Evolutionary conservation across 2,329 filamentous ascomycete species (phyloP), one percentile per base, ranked within the genome.

Genomic region (Paraphaeosphaeria sporulosa): DNA sequence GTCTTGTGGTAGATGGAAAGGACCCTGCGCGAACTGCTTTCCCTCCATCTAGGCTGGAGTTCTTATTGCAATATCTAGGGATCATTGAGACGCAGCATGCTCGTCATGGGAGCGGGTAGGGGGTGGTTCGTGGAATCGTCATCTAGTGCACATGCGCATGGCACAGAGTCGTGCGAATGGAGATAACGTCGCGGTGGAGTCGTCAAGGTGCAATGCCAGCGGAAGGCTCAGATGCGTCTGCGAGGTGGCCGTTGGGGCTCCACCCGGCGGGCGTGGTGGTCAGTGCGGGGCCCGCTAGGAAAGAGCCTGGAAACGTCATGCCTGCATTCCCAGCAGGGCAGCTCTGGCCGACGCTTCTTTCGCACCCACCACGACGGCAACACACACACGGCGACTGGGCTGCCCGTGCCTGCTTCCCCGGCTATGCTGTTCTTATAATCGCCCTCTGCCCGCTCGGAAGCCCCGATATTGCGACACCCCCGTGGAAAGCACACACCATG

Each of bases 401-500:
- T 44, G 51, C 36, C 25, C 17, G 15, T 27, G 38, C 38, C 51
- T 32, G 17, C 51, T 44, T 17, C 25, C 51, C 23, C n/a, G 10
- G 38, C 2, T 21, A 54, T 54, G 51, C 36, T 25, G 2, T 43
- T 25, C 25, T 21, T n/a, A 43, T 44, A 44, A 43, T 21, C 23
- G 38, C 38, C 7, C 13, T 23, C 19, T 2, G 21, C n/a, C 4
- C 7, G 9, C 19, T 15, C 48, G 32, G 21, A 23, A 17, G 27
- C 27, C 34, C 10, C 48, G n/a, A 21, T 32, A 38, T 51, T 25
- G 48, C 32, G 32, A n/a, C 19, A 19, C 27, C 10, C 48, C 7
- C n/a, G 48, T 40, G 48, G 40, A 54, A 54, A 42, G 51, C 8
- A 23, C 23, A 25, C 51, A 66, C 42, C 62, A 77, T 76, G 74